Base-by-base conservation (phyloP, 148 eudicot species). In the Rhododendron williamsianum region DNA sequence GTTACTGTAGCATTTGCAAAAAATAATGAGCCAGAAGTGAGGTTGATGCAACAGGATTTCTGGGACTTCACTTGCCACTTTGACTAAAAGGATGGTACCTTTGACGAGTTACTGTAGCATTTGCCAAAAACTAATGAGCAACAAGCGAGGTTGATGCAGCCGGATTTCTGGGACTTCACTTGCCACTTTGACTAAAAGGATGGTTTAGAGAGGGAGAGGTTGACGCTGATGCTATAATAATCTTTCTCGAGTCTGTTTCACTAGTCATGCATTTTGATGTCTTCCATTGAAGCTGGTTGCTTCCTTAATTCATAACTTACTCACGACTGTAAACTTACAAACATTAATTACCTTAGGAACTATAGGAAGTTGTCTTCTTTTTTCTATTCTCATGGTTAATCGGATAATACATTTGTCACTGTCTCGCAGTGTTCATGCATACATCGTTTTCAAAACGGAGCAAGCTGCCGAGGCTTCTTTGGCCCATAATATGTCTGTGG, bases 401-500 rank as follows among this genome's bases (percentile, higher is more conserved):
- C 3, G 6, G 36, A 80, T 69, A 12, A 69, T 69, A 65, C n/a
- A 30, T 27, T 45, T 58, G 27, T 78, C 23, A 12, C 11, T 54
- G 11, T 73, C 36, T 92, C 85, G 91, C 96, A 97, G 99, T 92
- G 94, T 97, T 83, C 89, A 97, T 85, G 98, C 96, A 12, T 97
- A 95, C 86, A 85, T 97, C 85, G 98, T 97, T 73, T 97, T 97
- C 87, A 91, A 90, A 86, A 89, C 92, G 4, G 98, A 95, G 90
- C 89, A 95, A 81, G 92, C 93, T 90, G 98, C 95, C 54, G 93
- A 92, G 88, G 98, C 96, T 85, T 92, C 99, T 83, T 90, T 97
- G 89, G 93, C 90, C 21, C 94, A 94, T 90, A 97, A 97, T 88
- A 97, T 97, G 99, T 92, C 96, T 76, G 92, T 93, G 94, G 99